Percentiles rank a stretch among this genome's conserved stretches.
These are phyloP conservation scores for Albifimbria verrucaria DNA, from an alignment of 2,329 filamentous ascomycete species.

Conservation along the genomic window DNA sequence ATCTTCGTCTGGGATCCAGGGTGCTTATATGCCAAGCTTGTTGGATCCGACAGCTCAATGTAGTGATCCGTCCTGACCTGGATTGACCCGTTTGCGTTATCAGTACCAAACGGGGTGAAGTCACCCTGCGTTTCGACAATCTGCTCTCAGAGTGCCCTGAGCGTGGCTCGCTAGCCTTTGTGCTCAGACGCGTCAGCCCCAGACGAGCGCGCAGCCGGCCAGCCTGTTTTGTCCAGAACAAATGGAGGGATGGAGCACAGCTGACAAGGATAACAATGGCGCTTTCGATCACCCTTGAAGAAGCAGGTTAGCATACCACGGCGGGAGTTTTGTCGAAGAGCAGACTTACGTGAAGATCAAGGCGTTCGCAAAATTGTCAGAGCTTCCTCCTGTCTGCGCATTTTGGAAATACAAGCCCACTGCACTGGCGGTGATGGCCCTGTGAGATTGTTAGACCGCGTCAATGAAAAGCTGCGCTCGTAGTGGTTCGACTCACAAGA, in stretches of 20 bases:
- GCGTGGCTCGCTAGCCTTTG: not conserved
- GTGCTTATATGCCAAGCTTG: not conserved
- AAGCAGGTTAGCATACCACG: not conserved
- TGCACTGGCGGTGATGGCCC: not conserved
- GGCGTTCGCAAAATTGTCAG: not conserved
- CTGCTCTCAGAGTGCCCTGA: not conserved
- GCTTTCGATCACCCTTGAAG: not conserved
- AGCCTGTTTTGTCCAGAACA: not conserved
- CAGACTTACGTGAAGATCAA: not conserved
- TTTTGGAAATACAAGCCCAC: not conserved
- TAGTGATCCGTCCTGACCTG: not conserved
- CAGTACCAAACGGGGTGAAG: not conserved
- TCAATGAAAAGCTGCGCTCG: not conserved
- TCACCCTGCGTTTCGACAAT: too few species aligned
- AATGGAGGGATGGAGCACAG: not conserved
- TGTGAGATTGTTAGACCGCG: not conserved
- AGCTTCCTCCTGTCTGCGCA: not conserved
- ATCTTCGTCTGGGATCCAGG: not conserved
- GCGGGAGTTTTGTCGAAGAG: not conserved
- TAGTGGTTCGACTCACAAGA: not conserved
- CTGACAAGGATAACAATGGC: slow-evolving; percentile 1
- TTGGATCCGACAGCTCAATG: not conserved
- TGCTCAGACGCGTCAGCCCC: not conserved
- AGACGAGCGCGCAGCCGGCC: not conserved
- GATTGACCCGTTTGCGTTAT: not conserved